Base-by-base conservation (phyloP, 805 yeast genomes). In the Monosporozyma unispora region DNA sequence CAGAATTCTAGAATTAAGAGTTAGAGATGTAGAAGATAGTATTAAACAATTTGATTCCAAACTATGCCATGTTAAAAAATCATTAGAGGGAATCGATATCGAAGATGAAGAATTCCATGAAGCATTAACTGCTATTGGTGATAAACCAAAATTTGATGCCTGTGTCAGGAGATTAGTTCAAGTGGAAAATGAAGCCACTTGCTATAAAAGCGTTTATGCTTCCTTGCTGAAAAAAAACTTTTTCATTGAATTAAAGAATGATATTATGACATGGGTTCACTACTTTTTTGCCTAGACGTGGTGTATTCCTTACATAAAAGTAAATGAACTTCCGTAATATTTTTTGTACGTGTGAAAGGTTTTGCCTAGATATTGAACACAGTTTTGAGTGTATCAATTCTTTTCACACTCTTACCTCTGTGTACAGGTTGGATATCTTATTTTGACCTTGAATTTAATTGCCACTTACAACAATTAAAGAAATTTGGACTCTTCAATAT, bases 1-100 rank as follows among this genome's bases (percentile, higher is more conserved):
- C 39, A 68, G 85, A 31, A 69, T 81, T 37, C 62, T 85, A 29
- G 76, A 76, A 28, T 74, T 77, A 25, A 80, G 84, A 56, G 74
- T 85, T 44, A 73, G 79, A 41, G 93, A 85, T 57, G 82, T 84
- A 7, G 87, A 82, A 57, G 82, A 81, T 27, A 74, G 82, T 45
- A 72, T 80, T 49, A 69, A 70, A 43, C 66, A 72, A 43, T 78
- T 79, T 62, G 66, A 67, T 45, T 38, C 51, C 3, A 67, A 62
- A 46, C 27, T 65, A 25, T 50, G 47, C 3, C 50, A 55, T 3
- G 56, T 62, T 11, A 57, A 52, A 45, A 59, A 54, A 22, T 46
- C 60, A 6, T 50, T 62, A 4, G 39, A 44, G 8, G 37, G 27
- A 12, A 22, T 28, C 3, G 45, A 41, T 14, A 25, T 12, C 9